A percentile compares a stretch with the other conserved stretches of the same genome.
These are phyloP conservation scores for Aurifilum marmelostoma DNA, from an alignment of 2,329 filamentous ascomycete species.

Conservation along the genomic window DNA sequence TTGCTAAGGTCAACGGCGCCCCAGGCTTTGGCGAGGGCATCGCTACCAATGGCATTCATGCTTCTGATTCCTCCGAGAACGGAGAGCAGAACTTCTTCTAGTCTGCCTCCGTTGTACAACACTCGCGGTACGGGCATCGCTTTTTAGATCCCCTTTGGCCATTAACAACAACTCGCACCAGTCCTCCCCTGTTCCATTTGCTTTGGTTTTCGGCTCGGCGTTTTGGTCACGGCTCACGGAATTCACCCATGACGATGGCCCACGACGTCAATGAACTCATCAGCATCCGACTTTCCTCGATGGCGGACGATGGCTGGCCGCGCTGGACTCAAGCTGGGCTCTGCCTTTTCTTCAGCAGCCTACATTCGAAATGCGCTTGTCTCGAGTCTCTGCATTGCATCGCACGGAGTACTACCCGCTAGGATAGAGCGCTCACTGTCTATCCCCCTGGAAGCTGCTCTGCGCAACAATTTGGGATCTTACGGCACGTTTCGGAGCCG, in stretches of 20 bases:
- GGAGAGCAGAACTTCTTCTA: constrained; percentile 35
- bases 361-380: constrained; percentile 8
- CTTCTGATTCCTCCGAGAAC: constrained; percentile 25
- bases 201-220: constrained; percentile 20
- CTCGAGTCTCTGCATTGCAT: constrained; percentile 18
- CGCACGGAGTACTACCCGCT: constrained; percentile 10
- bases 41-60: constrained; percentile 33
- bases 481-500: not conserved
- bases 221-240: constrained; percentile 15
- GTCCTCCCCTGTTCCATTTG: constrained; percentile 9
- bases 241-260: constrained; percentile 28
- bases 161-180: constrained; percentile 23
- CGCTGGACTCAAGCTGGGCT: constrained; percentile 11
- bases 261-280: constrained; percentile 29
- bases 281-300: constrained; percentile 26
- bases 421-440: constrained; percentile 12
- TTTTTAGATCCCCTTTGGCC: constrained; percentile 28
- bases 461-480: constrained; percentile 4
- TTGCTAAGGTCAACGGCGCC: constrained; percentile 18
- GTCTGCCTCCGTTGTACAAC: constrained; percentile 28
- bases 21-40: constrained; percentile 15
- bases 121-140: constrained; percentile 25
- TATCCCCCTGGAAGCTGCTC: constrained; percentile 15
- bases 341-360: not conserved
- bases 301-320: constrained; percentile 12